Percentiles rank a stretch among this genome's conserved stretches.
These are phyloP conservation scores for Fomitopsis serialis DNA, from an alignment of 768 basidiomycete species.

Conservation along the genomic window DNA sequence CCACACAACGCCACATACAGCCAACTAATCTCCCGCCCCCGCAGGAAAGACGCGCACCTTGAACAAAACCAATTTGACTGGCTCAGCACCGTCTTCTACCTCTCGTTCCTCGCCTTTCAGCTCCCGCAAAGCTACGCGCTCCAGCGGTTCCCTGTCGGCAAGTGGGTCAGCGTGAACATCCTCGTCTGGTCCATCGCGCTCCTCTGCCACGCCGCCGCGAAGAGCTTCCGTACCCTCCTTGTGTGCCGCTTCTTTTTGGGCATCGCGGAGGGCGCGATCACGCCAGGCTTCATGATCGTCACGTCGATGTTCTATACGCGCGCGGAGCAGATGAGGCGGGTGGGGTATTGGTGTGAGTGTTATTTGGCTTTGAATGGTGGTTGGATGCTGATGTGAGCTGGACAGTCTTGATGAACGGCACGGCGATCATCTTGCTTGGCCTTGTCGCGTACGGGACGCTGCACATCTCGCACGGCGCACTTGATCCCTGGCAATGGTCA, in stretches of 20 bases:
- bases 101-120: slow-evolving; percentile 58
- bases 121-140: slow-evolving; percentile 78
- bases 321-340: slow-evolving; percentile 39
- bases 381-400: not conserved
- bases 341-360: slow-evolving; percentile 47
- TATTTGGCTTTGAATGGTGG: not conserved
- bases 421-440: slow-evolving; percentile 68
- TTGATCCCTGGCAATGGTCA: slow-evolving; percentile 78
- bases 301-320: slow-evolving; percentile 53
- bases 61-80: slow-evolving; percentile 68
- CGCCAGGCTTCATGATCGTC: slow-evolving; percentile 76
- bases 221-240: slow-evolving; percentile 65
- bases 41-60: slow-evolving; percentile 45
- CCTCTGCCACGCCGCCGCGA: slow-evolving; percentile 57
- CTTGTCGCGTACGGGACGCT: slow-evolving; percentile 66
- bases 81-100: slow-evolving; percentile 75
- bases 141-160: slow-evolving; percentile 70
- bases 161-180: slow-evolving; percentile 86
- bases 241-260: slow-evolving; percentile 74
- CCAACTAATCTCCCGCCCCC: not conserved
- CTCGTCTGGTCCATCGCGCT: slow-evolving; percentile 68
- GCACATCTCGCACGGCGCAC: slow-evolving; percentile 47
- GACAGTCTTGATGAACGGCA: slow-evolving; percentile 71
- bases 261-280: slow-evolving; percentile 73
- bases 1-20: not conserved